phyloP scores from a whole-genome alignment of 371 early-diverging fungal genomes.

The Fennellomyces sp. region DNA sequence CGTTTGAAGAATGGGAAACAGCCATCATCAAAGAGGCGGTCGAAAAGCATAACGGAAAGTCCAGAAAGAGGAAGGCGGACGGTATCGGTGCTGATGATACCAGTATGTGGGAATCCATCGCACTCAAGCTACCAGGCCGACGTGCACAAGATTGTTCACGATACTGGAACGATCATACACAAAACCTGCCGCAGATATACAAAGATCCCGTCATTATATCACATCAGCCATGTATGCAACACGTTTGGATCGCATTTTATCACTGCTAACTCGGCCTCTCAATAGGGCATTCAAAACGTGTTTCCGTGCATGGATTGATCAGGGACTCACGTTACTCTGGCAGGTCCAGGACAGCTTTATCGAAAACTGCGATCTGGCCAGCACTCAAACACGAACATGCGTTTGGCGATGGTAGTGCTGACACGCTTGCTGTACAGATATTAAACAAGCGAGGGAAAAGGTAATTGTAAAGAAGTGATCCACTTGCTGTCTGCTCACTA shows the following conservation, averaged over 20 bases:
- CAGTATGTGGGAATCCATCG: conserved; percentile 22
- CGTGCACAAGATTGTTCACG: conserved; percentile 28
- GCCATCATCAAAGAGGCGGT: background rate
- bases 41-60: background rate
- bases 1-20: conserved; percentile 28
- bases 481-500: no score
- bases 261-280: background rate
- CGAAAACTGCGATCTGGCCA: conserved; percentile 13
- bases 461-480: no score
- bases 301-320: background rate
- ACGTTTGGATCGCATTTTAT: background rate
- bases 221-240: background rate
- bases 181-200: background rate
- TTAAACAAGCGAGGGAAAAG: conserved; percentile 12
- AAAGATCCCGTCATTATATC: background rate
- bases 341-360: background rate
- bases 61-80: background rate
- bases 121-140: conserved; percentile 30
- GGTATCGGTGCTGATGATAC: background rate
- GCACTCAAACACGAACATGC: conserved; percentile 20
- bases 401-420: conserved; percentile 45
- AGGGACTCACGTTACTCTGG: background rate
- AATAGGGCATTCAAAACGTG: background rate
- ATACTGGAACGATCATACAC: conserved; percentile 22
- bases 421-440: conserved; percentile 31